phyloP scores from a whole-genome alignment of 805 yeast genomes.

The Metschnikowia anglica region DNA sequence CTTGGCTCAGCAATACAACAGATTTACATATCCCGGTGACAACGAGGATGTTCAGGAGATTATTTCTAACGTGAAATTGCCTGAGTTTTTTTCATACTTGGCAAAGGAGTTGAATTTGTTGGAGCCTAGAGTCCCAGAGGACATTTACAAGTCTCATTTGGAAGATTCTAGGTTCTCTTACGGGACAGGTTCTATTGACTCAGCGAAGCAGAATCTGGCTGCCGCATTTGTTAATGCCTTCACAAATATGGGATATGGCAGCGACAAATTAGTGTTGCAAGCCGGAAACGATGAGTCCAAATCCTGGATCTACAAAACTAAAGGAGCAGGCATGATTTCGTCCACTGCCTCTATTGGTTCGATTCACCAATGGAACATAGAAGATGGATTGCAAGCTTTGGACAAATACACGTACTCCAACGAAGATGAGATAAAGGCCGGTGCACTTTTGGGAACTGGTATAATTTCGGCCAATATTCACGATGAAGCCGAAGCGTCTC shows the following conservation, averaged over 20 bases:
- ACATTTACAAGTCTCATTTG: constrained; percentile 85
- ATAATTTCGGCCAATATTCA: constrained; percentile 88
- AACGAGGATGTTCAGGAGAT: constrained; percentile 77
- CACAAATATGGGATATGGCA: constrained; percentile 86
- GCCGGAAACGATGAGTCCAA: constrained; percentile 63
- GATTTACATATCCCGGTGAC: constrained; percentile 61
- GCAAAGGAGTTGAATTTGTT: constrained; percentile 84
- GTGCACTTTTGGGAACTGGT: constrained; percentile 95
- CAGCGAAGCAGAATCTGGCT: constrained; percentile 94
- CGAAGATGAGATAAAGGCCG: constrained; percentile 89
- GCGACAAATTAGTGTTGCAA: constrained; percentile 69
- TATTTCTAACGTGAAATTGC: constrained; percentile 73
- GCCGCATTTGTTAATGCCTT: constrained; percentile 92
- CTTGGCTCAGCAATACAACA: constrained; percentile 80
- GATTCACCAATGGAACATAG: constrained; percentile 85
- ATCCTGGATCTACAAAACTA: constrained; percentile 88
- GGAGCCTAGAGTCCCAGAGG: constrained; percentile 93
- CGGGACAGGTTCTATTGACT: constrained; percentile 60
- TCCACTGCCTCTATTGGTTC: constrained; percentile 92
- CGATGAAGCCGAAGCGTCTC: constrained; percentile 92
- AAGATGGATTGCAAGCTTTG: constrained; percentile 83
- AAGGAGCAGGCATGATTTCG: constrained; percentile 86
- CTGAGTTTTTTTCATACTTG: constrained; percentile 76
- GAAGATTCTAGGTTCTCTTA: constrained; percentile 66
- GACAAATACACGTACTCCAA: constrained; percentile 86